A percentile compares a stretch with the other conserved stretches of the same genome.
Evolutionary conservation across 371 early-diverging fungal genomes (phyloP).

Genomic region (Mortierella sp.): DNA sequence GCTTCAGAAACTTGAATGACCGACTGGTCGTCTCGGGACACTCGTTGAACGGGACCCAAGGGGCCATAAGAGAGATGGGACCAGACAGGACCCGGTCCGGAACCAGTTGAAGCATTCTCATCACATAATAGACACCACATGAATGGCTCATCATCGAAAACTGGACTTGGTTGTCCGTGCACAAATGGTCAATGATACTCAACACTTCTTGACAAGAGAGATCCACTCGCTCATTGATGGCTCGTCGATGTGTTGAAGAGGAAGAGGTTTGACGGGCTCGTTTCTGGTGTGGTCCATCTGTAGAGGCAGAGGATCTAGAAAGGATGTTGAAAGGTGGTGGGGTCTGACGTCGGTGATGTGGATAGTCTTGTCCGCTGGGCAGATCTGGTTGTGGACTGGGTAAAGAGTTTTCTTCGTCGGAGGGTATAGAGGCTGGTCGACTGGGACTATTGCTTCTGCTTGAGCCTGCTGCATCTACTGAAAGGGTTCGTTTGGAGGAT

Average conservation of each 20-base stretch:
- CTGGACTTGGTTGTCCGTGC: slow-evolving; percentile 5
- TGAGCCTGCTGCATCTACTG: too few relatives aligned
- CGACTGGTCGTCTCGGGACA: slow-evolving; percentile 46
- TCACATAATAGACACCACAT: slow-evolving; percentile 47
- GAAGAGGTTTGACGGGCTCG: too few relatives aligned
- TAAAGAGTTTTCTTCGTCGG: too few relatives aligned
- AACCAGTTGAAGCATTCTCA: slow-evolving; percentile 33
- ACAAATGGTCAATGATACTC: slow-evolving; percentile 25
- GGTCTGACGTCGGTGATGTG: too few relatives aligned
- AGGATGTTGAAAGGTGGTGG: too few relatives aligned
- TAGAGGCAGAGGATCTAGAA: too few relatives aligned
- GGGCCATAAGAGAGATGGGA: slow-evolving; percentile 36
- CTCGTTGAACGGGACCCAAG: slow-evolving; percentile 52
- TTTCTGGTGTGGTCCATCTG: not conserved
- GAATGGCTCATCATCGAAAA: slow-evolving; percentile 51
- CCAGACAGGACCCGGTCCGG: slow-evolving; percentile 31
- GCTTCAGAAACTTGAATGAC: slow-evolving; percentile 45
- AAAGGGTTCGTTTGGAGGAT: too few relatives aligned
- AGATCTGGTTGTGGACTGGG: too few relatives aligned
- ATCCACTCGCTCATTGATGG: slow-evolving; percentile 16
- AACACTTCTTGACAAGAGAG: slow-evolving; percentile 37
- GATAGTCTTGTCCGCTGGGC: too few relatives aligned
- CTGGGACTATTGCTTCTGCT: too few relatives aligned
- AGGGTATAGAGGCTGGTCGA: too few relatives aligned
- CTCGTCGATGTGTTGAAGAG: too few relatives aligned